Base-by-base conservation (phyloP, 768 basidiomycete species). In the Boletus rubroflammeus region DNA sequence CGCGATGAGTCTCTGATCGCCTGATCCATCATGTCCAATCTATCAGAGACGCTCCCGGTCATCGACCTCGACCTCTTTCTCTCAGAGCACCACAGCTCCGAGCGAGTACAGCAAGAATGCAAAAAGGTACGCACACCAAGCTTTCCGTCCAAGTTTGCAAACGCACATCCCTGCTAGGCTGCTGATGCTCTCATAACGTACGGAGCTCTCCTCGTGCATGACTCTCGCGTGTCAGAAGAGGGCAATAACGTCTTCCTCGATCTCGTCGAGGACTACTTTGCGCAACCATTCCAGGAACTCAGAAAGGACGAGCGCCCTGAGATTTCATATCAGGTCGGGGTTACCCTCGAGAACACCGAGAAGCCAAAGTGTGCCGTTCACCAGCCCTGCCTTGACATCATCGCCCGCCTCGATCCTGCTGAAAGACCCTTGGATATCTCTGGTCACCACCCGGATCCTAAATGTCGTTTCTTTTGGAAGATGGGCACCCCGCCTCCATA, bases 291-390 rank as follows among this genome's bases (percentile, higher is more conserved):
- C 32, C 72, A 73, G 2, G 76, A 75, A 1, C 75, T 98, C 52
- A 76, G 79, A 75, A 76, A 81, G 59, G 95, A 98, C 58, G 86
- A 91, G 66, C 82, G 85, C 17, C 91, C 92, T 0, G 91, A 97
- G 60, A 74, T 91, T 11, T 84, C 88, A 51, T 98, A 93, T 70
- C 95, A 98, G 72, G 85, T 93, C 39, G 94, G 95, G 2, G 93
- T 93, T 5, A 97, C 94, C 5, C 82, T 96, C n/a, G 93, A 95
- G 73, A 93, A 95, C 69, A 98, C 93, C 2, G 95, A 97, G 74
- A 93, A 91, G 63, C 88, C 88, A 35, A 90, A 84, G 67, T 93
- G 90, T 68, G 88, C 90, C 5, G 85, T 83, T 10, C 81, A 93
- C 64, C 86, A 89, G 45, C 84, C 89, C 11, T 98, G 95, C 66